A percentile compares a stretch with the other conserved stretches of the same genome.
These are phyloP conservation scores for Peronospora farinosa DNA, from an alignment of 352 stramenopile species.

Conservation along the genomic window DNA sequence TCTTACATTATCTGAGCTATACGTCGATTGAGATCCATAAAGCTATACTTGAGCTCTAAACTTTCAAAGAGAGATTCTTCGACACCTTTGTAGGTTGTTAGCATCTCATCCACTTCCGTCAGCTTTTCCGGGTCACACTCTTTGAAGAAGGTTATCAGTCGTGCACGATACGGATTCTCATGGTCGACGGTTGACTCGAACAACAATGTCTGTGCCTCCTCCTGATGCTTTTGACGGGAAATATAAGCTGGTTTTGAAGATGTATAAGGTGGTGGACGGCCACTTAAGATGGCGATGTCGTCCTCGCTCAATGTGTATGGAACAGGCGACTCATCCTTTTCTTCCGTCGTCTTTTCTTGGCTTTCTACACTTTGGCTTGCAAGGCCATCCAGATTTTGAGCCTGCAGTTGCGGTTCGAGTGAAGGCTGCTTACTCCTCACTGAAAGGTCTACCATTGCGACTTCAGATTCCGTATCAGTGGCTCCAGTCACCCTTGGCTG, in stretches of 20 bases:
- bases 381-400: neutral
- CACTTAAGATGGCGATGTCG: conserved; percentile 73
- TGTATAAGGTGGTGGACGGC: conserved; percentile 14
- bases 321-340: conserved; percentile 19
- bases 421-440: conserved; percentile 4
- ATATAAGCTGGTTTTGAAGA: neutral
- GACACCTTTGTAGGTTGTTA: conserved; percentile 63
- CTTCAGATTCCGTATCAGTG: conserved; percentile 4
- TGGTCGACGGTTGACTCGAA: conserved; percentile 1
- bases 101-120: conserved; percentile 65
- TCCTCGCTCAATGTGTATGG: conserved; percentile 64
- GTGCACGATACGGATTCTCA: conserved; percentile 40
- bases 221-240: conserved; percentile 4
- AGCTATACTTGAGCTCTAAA: conserved; percentile 81
- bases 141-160: conserved; percentile 56
- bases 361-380: conserved; percentile 3
- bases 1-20: conserved; percentile 34
- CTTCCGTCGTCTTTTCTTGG: conserved; percentile 6
- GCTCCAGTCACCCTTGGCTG: conserved; percentile 3
- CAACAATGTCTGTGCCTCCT: conserved; percentile 11
- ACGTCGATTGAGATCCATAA: conserved; percentile 51
- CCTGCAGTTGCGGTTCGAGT: neutral
- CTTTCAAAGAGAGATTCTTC: conserved; percentile 74
- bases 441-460: conserved; percentile 18
- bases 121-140: conserved; percentile 63